Evolutionary conservation across 2,329 filamentous ascomycete genomes (phyloP).

Genomic region (Exophiala spinifera): DNA sequence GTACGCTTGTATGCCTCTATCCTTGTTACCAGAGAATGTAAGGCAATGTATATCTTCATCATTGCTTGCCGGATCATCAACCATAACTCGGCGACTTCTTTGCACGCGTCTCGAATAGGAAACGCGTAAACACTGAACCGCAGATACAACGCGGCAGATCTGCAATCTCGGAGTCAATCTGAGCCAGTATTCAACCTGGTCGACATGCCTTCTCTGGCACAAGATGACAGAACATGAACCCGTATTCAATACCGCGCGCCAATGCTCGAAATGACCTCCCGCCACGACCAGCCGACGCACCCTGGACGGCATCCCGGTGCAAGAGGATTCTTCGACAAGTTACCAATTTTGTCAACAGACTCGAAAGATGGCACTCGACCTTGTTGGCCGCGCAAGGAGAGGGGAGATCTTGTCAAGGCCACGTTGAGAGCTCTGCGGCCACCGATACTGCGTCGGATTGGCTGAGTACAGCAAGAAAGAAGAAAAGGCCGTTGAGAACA

Average conservation of each 20-base stretch:
- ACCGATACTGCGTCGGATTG: background rate
- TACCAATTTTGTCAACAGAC: slow-evolving; percentile 7
- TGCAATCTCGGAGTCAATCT: no score
- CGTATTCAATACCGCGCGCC: background rate
- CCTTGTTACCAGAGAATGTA: no score
- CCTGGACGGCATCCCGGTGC: slow-evolving; percentile 18
- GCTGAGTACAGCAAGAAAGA: background rate
- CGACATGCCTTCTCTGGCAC: background rate
- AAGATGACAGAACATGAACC: no score
- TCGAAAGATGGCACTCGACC: slow-evolving; percentile 20
- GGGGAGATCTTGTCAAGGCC: background rate
- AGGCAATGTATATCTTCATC: no score
- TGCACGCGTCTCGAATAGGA: no score
- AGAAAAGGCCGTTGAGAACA: background rate
- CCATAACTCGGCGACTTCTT: no score
- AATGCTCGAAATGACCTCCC: background rate
- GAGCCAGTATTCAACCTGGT: no score
- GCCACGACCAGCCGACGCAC: slow-evolving; percentile 5
- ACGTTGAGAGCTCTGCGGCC: background rate
- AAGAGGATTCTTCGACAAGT: slow-evolving; percentile 14
- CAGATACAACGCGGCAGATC: no score
- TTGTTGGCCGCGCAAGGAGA: slow-evolving; percentile 6
- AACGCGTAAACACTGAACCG: no score
- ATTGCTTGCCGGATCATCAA: no score
- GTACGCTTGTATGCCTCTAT: no score